These are phyloP conservation scores for Emericellopsis cladophorae DNA, from an alignment of 2,329 filamentous ascomycete species.

Conservation along the genomic window DNA sequence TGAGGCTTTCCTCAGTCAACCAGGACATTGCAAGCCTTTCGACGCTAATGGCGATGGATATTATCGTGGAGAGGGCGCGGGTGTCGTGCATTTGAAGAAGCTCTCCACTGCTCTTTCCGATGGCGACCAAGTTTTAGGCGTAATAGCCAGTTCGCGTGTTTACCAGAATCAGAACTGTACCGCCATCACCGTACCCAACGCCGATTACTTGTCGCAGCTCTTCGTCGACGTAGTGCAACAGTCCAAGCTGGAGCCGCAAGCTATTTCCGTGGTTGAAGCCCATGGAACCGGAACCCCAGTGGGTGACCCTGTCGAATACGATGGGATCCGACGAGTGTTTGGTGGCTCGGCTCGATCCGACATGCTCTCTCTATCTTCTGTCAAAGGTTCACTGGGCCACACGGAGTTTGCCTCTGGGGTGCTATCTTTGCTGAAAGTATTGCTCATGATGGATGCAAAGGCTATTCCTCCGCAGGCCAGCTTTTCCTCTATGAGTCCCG, in stretches of 20 bases:
- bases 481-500: conserved; percentile 1
- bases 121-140: conserved; percentile 34
- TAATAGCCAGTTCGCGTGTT: conserved; percentile 32
- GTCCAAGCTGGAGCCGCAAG: conserved; percentile 8
- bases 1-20: conserved; percentile 13
- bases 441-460: conserved; percentile 6
- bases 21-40: conserved; percentile 15
- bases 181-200: conserved; percentile 40
- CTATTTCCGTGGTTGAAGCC: conserved; percentile 15
- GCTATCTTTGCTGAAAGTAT: neutral
- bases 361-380: conserved; percentile 25
- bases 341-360: neutral
- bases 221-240: conserved; percentile 12
- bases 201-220: conserved; percentile 24
- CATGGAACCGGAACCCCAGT: conserved; percentile 16
- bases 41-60: conserved; percentile 19
- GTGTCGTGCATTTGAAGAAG: conserved; percentile 38
- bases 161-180: conserved; percentile 35
- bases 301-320: conserved; percentile 21
- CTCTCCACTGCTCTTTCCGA: conserved; percentile 36
- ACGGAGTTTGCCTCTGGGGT: conserved; percentile 10
- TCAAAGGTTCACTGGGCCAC: conserved; percentile 30
- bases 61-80: conserved; percentile 43
- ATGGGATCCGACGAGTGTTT: conserved; percentile 14
- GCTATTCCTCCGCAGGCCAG: conserved; percentile 6